phyloP scores from a whole-genome alignment of 768 basidiomycete species.

The Candolleomyces efflorescens region DNA sequence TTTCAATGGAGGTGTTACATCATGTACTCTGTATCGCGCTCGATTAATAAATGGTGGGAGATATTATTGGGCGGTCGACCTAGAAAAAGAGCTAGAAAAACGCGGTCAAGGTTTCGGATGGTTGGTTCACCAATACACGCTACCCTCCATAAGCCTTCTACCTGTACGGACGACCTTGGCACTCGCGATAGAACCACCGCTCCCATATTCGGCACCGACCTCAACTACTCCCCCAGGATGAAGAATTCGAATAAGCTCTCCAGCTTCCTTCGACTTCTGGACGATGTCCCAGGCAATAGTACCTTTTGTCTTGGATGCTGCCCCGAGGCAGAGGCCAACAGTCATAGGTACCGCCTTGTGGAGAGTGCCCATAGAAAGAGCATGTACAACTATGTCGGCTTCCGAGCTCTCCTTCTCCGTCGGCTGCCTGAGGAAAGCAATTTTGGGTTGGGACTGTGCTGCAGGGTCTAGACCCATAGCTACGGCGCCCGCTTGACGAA shows the following conservation, averaged over 20 bases:
- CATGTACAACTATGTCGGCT: slow-evolving; percentile 51
- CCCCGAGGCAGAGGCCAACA: slow-evolving; percentile 64
- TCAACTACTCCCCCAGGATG: slow-evolving; percentile 69
- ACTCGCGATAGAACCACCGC: slow-evolving; percentile 44
- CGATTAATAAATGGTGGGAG: too few relatives aligned
- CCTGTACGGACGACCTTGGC: slow-evolving; percentile 69
- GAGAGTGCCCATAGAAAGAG: slow-evolving; percentile 67
- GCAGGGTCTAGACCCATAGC: slow-evolving; percentile 62
- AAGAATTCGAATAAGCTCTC: slow-evolving; percentile 42
- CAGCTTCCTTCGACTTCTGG: slow-evolving; percentile 14
- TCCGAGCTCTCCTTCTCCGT: slow-evolving; percentile 11
- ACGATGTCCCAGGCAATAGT: slow-evolving; percentile 54
- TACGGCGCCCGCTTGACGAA: slow-evolving; percentile 52
- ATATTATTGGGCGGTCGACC: too few relatives aligned
- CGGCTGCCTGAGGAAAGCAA: slow-evolving; percentile 49
- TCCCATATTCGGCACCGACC: slow-evolving; percentile 53
- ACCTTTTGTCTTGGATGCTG: slow-evolving; percentile 50
- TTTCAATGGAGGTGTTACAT: too few relatives aligned
- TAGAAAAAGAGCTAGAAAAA: too few relatives aligned
- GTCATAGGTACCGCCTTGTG: slow-evolving; percentile 75
- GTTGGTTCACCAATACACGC: slow-evolving; percentile 53
- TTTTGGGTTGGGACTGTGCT: slow-evolving; percentile 67
- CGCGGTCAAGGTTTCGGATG: too few relatives aligned
- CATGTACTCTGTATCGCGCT: too few relatives aligned
- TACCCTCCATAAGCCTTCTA: slow-evolving; percentile 65